phyloP scores from a whole-genome alignment of 2,329 filamentous ascomycete genomes.

The Xylaria sp. region DNA sequence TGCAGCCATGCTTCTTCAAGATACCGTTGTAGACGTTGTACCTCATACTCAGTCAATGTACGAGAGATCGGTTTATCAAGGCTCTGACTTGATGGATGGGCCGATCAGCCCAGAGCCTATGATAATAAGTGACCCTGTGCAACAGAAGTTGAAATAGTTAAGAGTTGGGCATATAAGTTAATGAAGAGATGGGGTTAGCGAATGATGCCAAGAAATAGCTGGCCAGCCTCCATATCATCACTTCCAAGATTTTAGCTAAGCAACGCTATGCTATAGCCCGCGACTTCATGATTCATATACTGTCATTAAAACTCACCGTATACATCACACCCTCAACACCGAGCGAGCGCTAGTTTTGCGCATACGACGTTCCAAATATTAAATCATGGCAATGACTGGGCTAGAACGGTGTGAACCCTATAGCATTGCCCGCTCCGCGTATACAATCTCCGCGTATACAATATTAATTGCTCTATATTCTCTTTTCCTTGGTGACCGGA shows the following conservation, averaged over 20 bases:
- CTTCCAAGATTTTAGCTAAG: slow-evolving; percentile 37
- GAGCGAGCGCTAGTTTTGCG: slow-evolving; percentile 41
- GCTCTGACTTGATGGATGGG: neutral
- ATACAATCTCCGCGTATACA: slow-evolving; percentile 19
- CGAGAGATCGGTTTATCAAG: slow-evolving; percentile 7
- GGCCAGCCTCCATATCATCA: slow-evolving; percentile 22
- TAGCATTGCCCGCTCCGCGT: slow-evolving; percentile 33
- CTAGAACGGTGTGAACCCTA: slow-evolving; percentile 43
- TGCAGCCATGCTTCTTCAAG: slow-evolving; percentile 18
- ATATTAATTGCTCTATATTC: slow-evolving; percentile 9
- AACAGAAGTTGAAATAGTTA: slow-evolving; percentile 3
- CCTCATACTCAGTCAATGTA: neutral
- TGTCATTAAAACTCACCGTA: slow-evolving; percentile 42
- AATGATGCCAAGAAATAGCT: slow-evolving; percentile 28
- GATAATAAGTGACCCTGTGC: slow-evolving; percentile 15
- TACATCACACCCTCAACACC: slow-evolving; percentile 44
- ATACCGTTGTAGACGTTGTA: slow-evolving; percentile 16
- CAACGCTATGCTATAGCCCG: slow-evolving; percentile 28
- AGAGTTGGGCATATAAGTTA: slow-evolving; percentile 12
- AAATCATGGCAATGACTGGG: slow-evolving; percentile 46
- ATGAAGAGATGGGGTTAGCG: slow-evolving; percentile 13
- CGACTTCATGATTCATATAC: slow-evolving; percentile 39
- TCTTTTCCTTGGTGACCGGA: slow-evolving; percentile 30
- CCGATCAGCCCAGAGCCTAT: neutral
- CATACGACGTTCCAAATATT: slow-evolving; percentile 48